These are phyloP conservation scores for Wickerhamiella spandovensis DNA, from an alignment of 805 yeast species.

Conservation along the genomic window DNA sequence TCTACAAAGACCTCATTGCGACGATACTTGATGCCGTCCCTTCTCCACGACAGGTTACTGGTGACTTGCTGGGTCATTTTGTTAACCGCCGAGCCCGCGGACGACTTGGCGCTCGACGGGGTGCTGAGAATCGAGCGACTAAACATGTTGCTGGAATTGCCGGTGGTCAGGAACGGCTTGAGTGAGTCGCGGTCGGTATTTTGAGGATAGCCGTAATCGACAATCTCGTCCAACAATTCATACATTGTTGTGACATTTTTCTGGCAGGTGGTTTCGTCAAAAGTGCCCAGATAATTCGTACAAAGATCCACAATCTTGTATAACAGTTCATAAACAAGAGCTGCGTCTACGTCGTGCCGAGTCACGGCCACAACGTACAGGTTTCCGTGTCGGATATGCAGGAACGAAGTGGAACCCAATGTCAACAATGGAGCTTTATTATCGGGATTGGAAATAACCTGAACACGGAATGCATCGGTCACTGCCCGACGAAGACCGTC, in stretches of 20 bases:
- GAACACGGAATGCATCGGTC: slow-evolving; percentile 82
- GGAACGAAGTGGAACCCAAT: slow-evolving; percentile 82
- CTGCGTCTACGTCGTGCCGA: slow-evolving; percentile 76
- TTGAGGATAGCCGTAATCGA: slow-evolving; percentile 70
- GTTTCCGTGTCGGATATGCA: slow-evolving; percentile 49
- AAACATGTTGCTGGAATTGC: not conserved
- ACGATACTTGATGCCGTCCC: slow-evolving; percentile 56
- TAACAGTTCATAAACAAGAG: slow-evolving; percentile 65
- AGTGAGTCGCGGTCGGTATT: slow-evolving; percentile 40
- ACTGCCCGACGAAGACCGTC: slow-evolving; percentile 69
- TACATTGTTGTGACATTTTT: slow-evolving; percentile 57
- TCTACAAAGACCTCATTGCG: slow-evolving; percentile 69
- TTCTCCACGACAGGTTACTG: slow-evolving; percentile 53
- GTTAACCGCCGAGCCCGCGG: not conserved
- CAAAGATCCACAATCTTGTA: slow-evolving; percentile 46
- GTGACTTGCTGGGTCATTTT: slow-evolving; percentile 25
- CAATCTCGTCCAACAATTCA: slow-evolving; percentile 62
- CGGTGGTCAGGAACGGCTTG: slow-evolving; percentile 23
- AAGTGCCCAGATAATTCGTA: slow-evolving; percentile 29
- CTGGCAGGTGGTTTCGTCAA: slow-evolving; percentile 39
- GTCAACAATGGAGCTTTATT: slow-evolving; percentile 65
- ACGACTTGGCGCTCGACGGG: not conserved
- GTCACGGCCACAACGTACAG: slow-evolving; percentile 84
- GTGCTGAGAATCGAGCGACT: not conserved
- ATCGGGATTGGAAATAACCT: slow-evolving; percentile 60